These are phyloP conservation scores for Solanum hybrid DNA, from an alignment of 305 asterid species.

Conservation along the genomic window DNA sequence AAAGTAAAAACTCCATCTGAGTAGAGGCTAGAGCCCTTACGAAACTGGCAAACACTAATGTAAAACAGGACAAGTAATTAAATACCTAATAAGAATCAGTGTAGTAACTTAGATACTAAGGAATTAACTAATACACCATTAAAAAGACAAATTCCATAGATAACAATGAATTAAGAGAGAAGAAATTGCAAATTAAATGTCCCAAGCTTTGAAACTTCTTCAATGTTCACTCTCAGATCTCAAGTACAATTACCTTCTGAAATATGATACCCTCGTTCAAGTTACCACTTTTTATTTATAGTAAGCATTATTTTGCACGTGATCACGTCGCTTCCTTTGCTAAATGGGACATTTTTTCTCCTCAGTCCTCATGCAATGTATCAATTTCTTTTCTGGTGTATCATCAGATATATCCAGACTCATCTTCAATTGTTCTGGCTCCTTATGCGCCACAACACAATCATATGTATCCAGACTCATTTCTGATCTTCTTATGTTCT, in stretches of 20 bases:
- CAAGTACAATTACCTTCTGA: not conserved
- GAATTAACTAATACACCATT: not conserved
- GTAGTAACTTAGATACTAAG: not conserved
- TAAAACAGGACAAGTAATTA: not conserved
- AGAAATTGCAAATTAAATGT: not conserved
- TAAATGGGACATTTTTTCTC: no score
- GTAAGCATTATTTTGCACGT: not conserved
- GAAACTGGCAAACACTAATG: not conserved
- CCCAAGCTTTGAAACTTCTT: not conserved
- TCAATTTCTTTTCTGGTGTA: no score
- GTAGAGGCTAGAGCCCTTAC: no score
- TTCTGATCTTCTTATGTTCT: not conserved
- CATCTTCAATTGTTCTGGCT: not conserved
- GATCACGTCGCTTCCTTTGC: no score
- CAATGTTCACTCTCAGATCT: not conserved
- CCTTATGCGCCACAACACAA: not conserved
- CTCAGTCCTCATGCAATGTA: no score
- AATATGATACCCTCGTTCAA: no score
- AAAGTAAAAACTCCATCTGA: no score
- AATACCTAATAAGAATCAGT: not conserved
- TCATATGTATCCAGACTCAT: not conserved
- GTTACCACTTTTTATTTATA: no score
- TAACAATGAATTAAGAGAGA: not conserved
- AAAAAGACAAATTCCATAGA: not conserved
- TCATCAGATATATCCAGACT: no score